Evolutionary conservation across 345 rosid genomes (phyloP).

Genomic region (Odontarrhena argentea): DNA sequence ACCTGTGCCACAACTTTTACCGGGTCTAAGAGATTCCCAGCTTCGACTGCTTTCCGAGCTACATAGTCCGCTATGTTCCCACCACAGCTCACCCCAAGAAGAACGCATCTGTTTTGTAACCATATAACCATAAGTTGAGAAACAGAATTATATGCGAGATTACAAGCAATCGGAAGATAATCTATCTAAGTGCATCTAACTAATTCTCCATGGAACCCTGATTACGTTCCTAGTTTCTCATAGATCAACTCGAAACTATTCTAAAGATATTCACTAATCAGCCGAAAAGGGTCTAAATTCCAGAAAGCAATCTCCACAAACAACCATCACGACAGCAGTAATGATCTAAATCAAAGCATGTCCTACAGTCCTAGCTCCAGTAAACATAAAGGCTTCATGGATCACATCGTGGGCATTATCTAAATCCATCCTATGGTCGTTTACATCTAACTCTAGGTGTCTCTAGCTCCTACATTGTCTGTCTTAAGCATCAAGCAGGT

Average conservation of each 20-base stretch:
- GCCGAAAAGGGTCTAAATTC: not conserved
- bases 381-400: conserved; percentile 7
- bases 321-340: not conserved
- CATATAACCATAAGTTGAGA: conserved; percentile 17
- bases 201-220: not conserved
- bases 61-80: conserved; percentile 87
- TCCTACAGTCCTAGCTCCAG: not conserved
- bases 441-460: conserved; percentile 14
- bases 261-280: not conserved
- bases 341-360: not conserved
- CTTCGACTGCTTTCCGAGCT: conserved; percentile 81
- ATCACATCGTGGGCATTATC: not conserved
- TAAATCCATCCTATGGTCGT: not conserved
- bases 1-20: conserved; percentile 94
- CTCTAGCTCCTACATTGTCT: conserved; percentile 8
- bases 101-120: conserved; percentile 64
- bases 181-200: conserved; percentile 15
- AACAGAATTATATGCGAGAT: not conserved
- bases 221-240: not conserved
- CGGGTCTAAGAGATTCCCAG: conserved; percentile 77
- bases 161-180: conserved; percentile 19
- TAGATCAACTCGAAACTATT: conserved; percentile 3
- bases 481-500: conserved; percentile 5
- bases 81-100: conserved; percentile 86
- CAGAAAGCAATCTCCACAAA: not conserved